Conservation (phyloP, 2,329 filamentous ascomycete genomes). For the Leptodontidium sp. region DNA sequence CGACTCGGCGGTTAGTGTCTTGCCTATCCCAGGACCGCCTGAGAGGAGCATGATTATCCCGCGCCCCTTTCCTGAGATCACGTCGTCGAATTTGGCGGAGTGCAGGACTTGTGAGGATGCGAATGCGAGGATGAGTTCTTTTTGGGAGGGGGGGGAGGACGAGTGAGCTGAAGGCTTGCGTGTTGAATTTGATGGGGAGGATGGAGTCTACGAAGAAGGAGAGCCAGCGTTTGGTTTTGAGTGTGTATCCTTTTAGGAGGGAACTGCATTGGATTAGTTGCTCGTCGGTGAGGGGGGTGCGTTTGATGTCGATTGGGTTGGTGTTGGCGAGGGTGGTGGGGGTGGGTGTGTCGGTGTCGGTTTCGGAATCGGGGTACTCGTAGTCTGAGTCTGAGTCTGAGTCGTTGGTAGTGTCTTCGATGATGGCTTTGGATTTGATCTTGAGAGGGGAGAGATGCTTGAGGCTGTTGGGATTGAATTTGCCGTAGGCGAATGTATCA, state of each 20-base stretch:
- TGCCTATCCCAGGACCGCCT: constrained; percentile 59
- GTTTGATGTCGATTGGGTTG: constrained; percentile 38
- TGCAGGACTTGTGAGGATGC: constrained; percentile 57
- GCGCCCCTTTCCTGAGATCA: constrained; percentile 60
- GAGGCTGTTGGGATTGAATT: constrained; percentile 42
- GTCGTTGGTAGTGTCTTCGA: constrained; percentile 6
- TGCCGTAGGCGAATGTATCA: constrained; percentile 34
- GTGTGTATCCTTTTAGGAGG: constrained; percentile 56
- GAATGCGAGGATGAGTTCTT: constrained; percentile 60
- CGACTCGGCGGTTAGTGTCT: constrained; percentile 50
- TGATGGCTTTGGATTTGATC: constrained; percentile 28
- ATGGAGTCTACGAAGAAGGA: constrained; percentile 58
- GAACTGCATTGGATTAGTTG: constrained; percentile 53
- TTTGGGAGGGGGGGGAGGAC: constrained; percentile 58
- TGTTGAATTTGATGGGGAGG: constrained; percentile 56
- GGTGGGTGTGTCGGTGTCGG: constrained; percentile 5
- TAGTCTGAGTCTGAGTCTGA: constrained; percentile 9
- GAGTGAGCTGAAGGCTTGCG: constrained; percentile 57
- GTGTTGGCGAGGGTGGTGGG: not conserved
- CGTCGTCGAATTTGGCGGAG: constrained; percentile 55
- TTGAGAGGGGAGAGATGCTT: constrained; percentile 30
- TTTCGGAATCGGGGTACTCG: not conserved
- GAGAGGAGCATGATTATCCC: constrained; percentile 59
- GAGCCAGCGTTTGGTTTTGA: constrained; percentile 58
- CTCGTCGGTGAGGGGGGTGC: constrained; percentile 47